phyloP scores from a whole-genome alignment of 257 asterid genomes.

The Nicotiana obtusifolia region DNA sequence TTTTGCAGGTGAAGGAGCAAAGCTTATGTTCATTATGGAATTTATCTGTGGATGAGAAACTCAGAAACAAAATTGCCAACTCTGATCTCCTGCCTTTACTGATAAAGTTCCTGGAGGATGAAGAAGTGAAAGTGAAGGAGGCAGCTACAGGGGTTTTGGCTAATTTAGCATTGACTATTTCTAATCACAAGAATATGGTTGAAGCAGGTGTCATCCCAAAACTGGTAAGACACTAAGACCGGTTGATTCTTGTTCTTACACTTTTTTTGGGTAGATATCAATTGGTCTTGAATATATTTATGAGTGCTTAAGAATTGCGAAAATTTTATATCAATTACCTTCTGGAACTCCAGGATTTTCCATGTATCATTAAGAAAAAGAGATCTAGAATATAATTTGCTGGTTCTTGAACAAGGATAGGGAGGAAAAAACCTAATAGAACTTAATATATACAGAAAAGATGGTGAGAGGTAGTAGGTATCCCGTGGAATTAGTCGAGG shows the following conservation, averaged over 20 bases:
- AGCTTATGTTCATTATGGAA: conserved; percentile 64
- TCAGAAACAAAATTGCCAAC: conserved; percentile 43
- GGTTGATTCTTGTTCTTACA: conserved; percentile 2
- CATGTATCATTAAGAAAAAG: background rate
- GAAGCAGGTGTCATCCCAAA: conserved; percentile 76
- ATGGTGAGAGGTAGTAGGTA: no score
- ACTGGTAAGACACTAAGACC: conserved; percentile 69
- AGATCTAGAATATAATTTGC: background rate
- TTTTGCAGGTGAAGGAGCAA: conserved; percentile 82
- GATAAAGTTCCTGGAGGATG: conserved; percentile 62
- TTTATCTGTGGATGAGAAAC: conserved; percentile 72
- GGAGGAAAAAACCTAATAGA: background rate
- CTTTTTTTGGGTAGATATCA: background rate
- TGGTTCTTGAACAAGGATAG: background rate
- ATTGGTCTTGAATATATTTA: background rate
- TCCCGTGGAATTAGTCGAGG: no score
- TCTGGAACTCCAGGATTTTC: background rate
- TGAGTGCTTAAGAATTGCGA: background rate
- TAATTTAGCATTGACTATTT: conserved; percentile 50
- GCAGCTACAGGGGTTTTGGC: conserved; percentile 73
- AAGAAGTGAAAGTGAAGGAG: conserved; percentile 59
- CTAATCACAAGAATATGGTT: conserved; percentile 60
- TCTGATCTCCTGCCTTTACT: conserved; percentile 58
- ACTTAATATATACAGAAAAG: background rate
- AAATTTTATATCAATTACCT: background rate